phyloP scores from a whole-genome alignment of 108 stramenopile genomes.

The Nitzschia palea region DNA sequence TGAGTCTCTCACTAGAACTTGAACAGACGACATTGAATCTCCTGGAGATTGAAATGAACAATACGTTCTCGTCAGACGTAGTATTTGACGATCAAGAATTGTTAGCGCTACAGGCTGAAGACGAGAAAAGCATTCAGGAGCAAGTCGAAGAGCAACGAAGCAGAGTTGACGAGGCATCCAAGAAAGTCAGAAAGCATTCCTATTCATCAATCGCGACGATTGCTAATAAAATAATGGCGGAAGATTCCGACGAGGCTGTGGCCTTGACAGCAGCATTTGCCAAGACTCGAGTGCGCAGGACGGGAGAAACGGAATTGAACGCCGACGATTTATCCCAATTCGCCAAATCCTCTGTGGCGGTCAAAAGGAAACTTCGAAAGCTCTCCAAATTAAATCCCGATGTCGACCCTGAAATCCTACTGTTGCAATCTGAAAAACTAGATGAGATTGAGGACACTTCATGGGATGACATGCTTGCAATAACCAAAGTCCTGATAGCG shows the following conservation, averaged over 20 bases:
- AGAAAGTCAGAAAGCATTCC: slow-evolving; percentile 48
- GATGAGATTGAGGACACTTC: slow-evolving; percentile 49
- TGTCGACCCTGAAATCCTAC: slow-evolving; percentile 25
- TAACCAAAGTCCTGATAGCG: slow-evolving; percentile 59
- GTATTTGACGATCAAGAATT: background rate
- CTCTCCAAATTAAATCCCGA: slow-evolving; percentile 34
- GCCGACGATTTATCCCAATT: slow-evolving; percentile 37
- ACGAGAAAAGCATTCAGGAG: slow-evolving; percentile 39
- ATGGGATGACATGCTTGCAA: slow-evolving; percentile 74
- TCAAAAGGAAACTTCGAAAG: slow-evolving; percentile 43
- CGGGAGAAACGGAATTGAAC: background rate
- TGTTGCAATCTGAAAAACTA: slow-evolving; percentile 18
- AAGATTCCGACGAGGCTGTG: slow-evolving; percentile 21
- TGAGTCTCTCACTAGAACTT: slow-evolving; percentile 49
- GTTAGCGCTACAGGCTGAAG: slow-evolving; percentile 32
- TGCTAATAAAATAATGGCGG: slow-evolving; percentile 58
- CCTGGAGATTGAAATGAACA: slow-evolving; percentile 53
- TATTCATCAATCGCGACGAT: slow-evolving; percentile 51
- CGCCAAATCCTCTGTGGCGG: slow-evolving; percentile 47
- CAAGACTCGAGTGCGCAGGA: slow-evolving; percentile 22
- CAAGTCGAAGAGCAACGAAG: slow-evolving; percentile 63
- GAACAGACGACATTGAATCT: slow-evolving; percentile 63
- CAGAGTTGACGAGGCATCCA: slow-evolving; percentile 47
- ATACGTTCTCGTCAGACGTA: background rate
- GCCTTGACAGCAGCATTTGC: slow-evolving; percentile 11